Evolutionary conservation across 2,329 filamentous ascomycete species (phyloP).

Genomic region (Botrytis sinoallii): DNA sequence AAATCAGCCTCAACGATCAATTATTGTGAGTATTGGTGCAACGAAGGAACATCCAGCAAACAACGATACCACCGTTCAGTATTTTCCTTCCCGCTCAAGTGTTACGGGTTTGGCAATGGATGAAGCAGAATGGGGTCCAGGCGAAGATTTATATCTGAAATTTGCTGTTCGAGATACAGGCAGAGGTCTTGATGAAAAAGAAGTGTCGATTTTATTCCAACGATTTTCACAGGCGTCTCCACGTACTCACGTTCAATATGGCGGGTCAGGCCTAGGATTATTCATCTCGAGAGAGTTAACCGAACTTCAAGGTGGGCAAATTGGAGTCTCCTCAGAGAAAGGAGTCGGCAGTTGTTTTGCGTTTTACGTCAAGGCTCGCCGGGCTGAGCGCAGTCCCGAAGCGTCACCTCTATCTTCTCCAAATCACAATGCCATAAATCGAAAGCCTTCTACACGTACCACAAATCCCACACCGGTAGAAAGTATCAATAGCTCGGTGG

Average conservation of each 20-base stretch:
- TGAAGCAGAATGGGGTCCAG: conserved; percentile 58
- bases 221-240: conserved; percentile 73
- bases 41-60: conserved; percentile 40
- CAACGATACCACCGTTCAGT: conserved; percentile 45
- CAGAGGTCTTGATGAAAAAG: conserved; percentile 65
- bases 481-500: not conserved
- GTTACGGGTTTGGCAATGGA: conserved; percentile 30
- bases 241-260: conserved; percentile 77
- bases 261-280: conserved; percentile 75
- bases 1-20: conserved; percentile 53
- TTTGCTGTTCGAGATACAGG: conserved; percentile 76
- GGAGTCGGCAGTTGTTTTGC: conserved; percentile 72
- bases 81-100: conserved; percentile 38
- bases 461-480: not conserved
- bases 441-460: not conserved
- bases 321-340: conserved; percentile 66
- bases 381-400: conserved; percentile 17
- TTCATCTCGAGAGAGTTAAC: conserved; percentile 78
- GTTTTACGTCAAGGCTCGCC: conserved; percentile 60
- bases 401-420: conserved; percentile 13
- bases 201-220: conserved; percentile 73
- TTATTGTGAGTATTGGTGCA: conserved; percentile 43
- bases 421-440: not conserved
- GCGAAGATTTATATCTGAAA: conserved; percentile 68
- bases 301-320: conserved; percentile 76